Base-by-base conservation (phyloP, 2,329 filamentous ascomycete species). In the Colletotrichum viniferum region DNA sequence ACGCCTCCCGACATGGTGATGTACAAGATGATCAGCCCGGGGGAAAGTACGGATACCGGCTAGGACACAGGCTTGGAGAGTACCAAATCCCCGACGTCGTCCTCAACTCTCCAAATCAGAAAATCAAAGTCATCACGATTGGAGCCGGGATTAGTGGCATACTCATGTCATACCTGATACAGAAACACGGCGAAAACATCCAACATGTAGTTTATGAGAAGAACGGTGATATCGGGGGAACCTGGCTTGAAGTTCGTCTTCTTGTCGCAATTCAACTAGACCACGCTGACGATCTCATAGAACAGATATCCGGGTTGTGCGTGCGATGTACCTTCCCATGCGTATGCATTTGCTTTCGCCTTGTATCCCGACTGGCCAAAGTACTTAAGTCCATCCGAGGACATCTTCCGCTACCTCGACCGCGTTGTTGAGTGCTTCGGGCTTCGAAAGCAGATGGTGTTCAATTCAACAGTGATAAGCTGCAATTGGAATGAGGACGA, bases 361-460 rank as follows among this genome's bases (percentile, higher is more conserved):
- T 52, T 52, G 4, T 52, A 52, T 21, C n/a, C 43, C 10, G 43
- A 52, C 43, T 52, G 43, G 43, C 43, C 43, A 13, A 52, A 52
- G n/a, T 52, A 52, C 43, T 52, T 52, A 1, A 52, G 43, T 13
- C 43, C 43, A 21, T 52, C 43, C 10, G 43, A 52, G 43, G 43
- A 52, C 43, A 52, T 52, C 43, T 52, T 52, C 43, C 43, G 43
- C n/a, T 52, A 52, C 43, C 43, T 52, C n/a, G 43, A 52, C 43
- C 43, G 43, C 43, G n/a, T 52, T 21, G 43, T 52, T 52, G 43
- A 52, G n/a, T 52, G 43, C n/a, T 52, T 52, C 3, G n/a, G 43
- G 10, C 43, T 52, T 4, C 43, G 43, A 52, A 52, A 52, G n/a
- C 43, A 52, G n/a, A 52, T 52, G 43, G n/a, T 13, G 1, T 21